Conservation (phyloP, 768 basidiomycete genomes). For the Lactifluus subvellereus region DNA sequence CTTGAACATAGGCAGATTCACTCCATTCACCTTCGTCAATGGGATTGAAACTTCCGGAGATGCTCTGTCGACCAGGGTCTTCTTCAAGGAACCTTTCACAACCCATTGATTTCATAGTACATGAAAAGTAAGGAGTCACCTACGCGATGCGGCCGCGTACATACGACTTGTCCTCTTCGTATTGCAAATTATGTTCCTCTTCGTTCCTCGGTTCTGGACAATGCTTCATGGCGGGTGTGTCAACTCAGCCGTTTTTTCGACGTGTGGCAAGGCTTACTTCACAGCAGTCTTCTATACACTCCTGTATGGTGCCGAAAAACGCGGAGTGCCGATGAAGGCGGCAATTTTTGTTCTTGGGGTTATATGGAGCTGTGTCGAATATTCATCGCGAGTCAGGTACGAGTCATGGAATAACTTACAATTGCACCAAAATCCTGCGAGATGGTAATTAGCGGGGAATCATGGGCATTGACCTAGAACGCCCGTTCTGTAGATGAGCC, state of each 20-base stretch:
- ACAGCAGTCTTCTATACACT: slow-evolving; percentile 58
- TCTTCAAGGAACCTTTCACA: slow-evolving; percentile 48
- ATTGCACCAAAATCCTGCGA: slow-evolving; percentile 45
- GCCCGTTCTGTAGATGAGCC: slow-evolving; percentile 50
- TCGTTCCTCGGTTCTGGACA: slow-evolving; percentile 52
- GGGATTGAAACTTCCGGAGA: slow-evolving; percentile 60
- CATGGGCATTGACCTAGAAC: slow-evolving; percentile 20
- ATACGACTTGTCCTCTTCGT: slow-evolving; percentile 47
- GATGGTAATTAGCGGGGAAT: slow-evolving; percentile 8
- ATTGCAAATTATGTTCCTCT: slow-evolving; percentile 48
- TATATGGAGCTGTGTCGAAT: slow-evolving; percentile 44
- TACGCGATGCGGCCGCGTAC: slow-evolving; percentile 35
- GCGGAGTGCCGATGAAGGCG: slow-evolving; percentile 58
- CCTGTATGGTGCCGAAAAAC: slow-evolving; percentile 53
- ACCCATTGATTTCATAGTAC: neutral
- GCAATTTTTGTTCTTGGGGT: slow-evolving; percentile 56
- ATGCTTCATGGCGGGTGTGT: slow-evolving; percentile 31
- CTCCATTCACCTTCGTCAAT: slow-evolving; percentile 65
- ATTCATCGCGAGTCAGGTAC: neutral
- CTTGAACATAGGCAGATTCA: slow-evolving; percentile 53
- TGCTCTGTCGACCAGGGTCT: slow-evolving; percentile 54
- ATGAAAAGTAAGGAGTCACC: neutral
- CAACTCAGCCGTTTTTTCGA: neutral
- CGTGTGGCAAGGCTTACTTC: slow-evolving; percentile 35
- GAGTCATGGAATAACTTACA: slow-evolving; percentile 40